A percentile compares a stretch with the other conserved stretches of the same genome.
These are phyloP conservation scores for Macroventuria anomochaeta DNA, from an alignment of 2,329 filamentous ascomycete species.

Conservation along the genomic window DNA sequence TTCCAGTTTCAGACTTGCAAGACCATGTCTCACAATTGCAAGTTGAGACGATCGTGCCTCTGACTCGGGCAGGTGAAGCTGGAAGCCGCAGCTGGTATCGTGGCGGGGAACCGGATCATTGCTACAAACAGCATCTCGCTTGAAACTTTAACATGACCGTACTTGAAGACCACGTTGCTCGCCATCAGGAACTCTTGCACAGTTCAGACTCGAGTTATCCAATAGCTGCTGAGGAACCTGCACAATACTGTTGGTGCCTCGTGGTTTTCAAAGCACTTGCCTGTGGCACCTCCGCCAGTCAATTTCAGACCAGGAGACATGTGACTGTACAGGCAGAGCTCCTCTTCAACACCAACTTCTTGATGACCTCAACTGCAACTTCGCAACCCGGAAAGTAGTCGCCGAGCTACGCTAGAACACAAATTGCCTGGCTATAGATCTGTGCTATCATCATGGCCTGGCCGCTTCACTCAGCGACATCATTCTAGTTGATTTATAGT, in stretches of 20 bases:
- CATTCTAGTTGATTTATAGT: neutral
- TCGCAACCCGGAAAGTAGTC: neutral
- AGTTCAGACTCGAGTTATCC: too few species aligned
- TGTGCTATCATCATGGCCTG: neutral
- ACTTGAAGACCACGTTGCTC: too few species aligned
- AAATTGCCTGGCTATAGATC: neutral
- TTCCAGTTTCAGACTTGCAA: too few species aligned
- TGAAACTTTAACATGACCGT: too few species aligned
- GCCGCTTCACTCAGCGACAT: neutral
- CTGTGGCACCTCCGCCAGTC: neutral
- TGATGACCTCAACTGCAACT: neutral
- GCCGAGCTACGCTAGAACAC: neutral
- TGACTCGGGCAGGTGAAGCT: too few species aligned
- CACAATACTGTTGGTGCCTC: neutral
- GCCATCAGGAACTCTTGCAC: too few species aligned
- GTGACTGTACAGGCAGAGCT: neutral
- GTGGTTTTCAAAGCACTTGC: neutral
- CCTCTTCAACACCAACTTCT: neutral
- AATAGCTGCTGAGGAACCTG: neutral
- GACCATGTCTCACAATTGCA: too few species aligned
- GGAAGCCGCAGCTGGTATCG: too few species aligned
- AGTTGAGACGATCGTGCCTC: too few species aligned
- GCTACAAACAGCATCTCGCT: too few species aligned
- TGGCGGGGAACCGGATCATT: too few species aligned
- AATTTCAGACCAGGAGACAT: neutral